Evolutionary conservation across 2,329 filamentous ascomycete genomes (phyloP).

Genomic region (Epichloe brachyelytri): DNA sequence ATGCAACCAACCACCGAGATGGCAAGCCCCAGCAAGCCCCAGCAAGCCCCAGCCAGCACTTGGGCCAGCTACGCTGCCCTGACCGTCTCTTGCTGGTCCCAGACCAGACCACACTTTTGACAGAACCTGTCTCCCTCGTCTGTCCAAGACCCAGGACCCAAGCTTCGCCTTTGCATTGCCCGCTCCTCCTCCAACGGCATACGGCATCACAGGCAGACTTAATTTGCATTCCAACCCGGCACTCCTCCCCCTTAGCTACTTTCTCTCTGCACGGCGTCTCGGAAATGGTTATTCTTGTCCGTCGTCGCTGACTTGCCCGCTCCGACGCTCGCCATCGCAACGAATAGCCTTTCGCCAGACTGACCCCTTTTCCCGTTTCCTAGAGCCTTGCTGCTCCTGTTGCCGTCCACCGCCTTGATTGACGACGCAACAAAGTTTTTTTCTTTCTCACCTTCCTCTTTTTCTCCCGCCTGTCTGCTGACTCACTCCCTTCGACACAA

Average conservation of each 20-base stretch:
- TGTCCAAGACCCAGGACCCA: slow-evolving; percentile 1
- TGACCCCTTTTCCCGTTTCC: slow-evolving; percentile 6
- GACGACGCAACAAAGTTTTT: slow-evolving; percentile 5
- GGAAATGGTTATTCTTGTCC: slow-evolving; percentile 11
- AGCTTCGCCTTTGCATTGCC: slow-evolving; percentile 2
- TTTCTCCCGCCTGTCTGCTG: background rate
- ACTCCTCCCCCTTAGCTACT: background rate
- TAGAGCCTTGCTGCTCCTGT: slow-evolving; percentile 5
- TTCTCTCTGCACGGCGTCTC: background rate
- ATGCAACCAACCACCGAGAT: background rate
- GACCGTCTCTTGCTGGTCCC: background rate
- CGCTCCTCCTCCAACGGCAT: slow-evolving; percentile 3
- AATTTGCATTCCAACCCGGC: slow-evolving; percentile 2
- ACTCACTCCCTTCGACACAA: background rate
- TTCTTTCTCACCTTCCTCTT: background rate
- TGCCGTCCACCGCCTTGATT: slow-evolving; percentile 5
- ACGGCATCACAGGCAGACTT: slow-evolving; percentile 5
- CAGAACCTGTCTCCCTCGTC: background rate
- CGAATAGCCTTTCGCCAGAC: slow-evolving; percentile 4
- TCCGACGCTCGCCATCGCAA: background rate
- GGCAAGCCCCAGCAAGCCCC: too few species aligned
- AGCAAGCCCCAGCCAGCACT: too few species aligned
- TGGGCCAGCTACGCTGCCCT: background rate
- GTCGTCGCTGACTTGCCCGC: slow-evolving; percentile 10
- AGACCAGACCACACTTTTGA: background rate